Percentiles rank a stretch among this genome's conserved stretches.
Conservation (phyloP, 2,329 filamentous ascomycete genomes). For the Cryphonectria parasitica region DNA sequence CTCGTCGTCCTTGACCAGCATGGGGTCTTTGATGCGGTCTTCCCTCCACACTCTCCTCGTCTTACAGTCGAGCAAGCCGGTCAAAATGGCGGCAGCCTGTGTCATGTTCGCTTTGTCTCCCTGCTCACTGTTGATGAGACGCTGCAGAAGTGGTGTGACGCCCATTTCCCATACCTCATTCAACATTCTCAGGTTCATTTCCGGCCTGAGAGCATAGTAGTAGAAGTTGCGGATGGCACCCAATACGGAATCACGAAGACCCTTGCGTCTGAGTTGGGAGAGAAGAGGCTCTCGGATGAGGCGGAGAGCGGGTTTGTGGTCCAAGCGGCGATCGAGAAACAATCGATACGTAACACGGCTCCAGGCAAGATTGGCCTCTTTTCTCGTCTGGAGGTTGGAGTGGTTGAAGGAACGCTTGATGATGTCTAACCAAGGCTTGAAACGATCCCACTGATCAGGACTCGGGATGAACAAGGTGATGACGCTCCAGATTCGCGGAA, state of each 20-base stretch:
- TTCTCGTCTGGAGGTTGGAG: constrained; percentile 69
- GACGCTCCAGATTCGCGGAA: constrained; percentile 89
- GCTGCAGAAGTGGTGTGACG: constrained; percentile 66
- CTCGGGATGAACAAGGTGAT: constrained; percentile 77
- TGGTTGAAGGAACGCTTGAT: constrained; percentile 86
- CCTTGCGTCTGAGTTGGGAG: constrained; percentile 70
- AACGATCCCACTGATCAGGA: constrained; percentile 72
- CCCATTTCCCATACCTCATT: constrained; percentile 80
- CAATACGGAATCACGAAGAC: constrained; percentile 61
- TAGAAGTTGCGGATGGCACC: constrained; percentile 78
- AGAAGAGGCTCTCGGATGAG: constrained; percentile 68
- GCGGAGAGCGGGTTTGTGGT: background rate
- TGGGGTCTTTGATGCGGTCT: constrained; percentile 66
- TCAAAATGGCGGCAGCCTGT: constrained; percentile 70
- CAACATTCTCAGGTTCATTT: constrained; percentile 64
- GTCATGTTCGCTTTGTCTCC: constrained; percentile 52
- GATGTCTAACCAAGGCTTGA: constrained; percentile 74
- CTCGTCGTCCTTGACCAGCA: constrained; percentile 68
- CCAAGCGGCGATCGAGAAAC: constrained; percentile 59
- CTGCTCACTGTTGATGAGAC: constrained; percentile 51
- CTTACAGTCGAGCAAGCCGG: constrained; percentile 68
- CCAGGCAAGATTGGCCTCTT: constrained; percentile 84
- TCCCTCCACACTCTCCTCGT: constrained; percentile 71
- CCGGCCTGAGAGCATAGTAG: constrained; percentile 81
- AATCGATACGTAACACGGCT: constrained; percentile 79